Evolutionary conservation across 2,329 filamentous ascomycete species (phyloP).

Genomic region (Ascomycota sp.): DNA sequence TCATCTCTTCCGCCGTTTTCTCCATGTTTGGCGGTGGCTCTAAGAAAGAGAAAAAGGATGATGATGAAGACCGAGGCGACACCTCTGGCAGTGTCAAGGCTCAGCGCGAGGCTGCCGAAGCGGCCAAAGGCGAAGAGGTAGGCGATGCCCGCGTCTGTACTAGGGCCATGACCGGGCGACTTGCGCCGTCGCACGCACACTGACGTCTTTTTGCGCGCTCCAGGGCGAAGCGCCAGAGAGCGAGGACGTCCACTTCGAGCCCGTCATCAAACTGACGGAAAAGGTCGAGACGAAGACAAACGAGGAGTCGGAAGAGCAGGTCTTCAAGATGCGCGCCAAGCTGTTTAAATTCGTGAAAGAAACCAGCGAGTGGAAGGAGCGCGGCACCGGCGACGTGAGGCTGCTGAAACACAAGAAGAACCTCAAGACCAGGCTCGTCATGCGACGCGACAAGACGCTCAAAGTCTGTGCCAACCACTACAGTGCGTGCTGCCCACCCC

Average conservation of each 20-base stretch:
- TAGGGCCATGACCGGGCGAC: neutral
- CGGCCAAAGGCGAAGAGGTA: slow-evolving; percentile 38
- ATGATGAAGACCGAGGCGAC: slow-evolving; percentile 66
- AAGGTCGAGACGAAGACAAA: slow-evolving; percentile 96
- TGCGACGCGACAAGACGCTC: slow-evolving; percentile 98
- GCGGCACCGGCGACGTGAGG: slow-evolving; percentile 87
- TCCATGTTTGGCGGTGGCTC: slow-evolving; percentile 97
- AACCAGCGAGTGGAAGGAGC: slow-evolving; percentile 94
- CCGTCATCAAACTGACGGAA: slow-evolving; percentile 87
- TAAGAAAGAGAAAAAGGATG: slow-evolving; percentile 87
- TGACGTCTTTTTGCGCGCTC: slow-evolving; percentile 1
- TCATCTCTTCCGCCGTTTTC: slow-evolving; percentile 54
- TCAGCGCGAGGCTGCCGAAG: slow-evolving; percentile 41
- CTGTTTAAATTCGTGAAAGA: slow-evolving; percentile 96
- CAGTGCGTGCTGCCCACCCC: slow-evolving; percentile 40
- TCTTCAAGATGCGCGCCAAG: slow-evolving; percentile 99
- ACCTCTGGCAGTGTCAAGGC: slow-evolving; percentile 78
- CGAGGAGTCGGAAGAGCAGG: slow-evolving; percentile 92
- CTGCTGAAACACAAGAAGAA: slow-evolving; percentile 98
- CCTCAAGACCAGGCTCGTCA: slow-evolving; percentile 89
- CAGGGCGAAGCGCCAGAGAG: slow-evolving; percentile 67
- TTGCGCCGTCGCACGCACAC: too few relatives aligned
- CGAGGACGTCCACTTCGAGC: slow-evolving; percentile 91
- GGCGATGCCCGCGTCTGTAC: slow-evolving; percentile 2
- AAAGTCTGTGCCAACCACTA: slow-evolving; percentile 99